phyloP scores from a whole-genome alignment of 805 yeast species.

The Blastobotrys terrestris region DNA sequence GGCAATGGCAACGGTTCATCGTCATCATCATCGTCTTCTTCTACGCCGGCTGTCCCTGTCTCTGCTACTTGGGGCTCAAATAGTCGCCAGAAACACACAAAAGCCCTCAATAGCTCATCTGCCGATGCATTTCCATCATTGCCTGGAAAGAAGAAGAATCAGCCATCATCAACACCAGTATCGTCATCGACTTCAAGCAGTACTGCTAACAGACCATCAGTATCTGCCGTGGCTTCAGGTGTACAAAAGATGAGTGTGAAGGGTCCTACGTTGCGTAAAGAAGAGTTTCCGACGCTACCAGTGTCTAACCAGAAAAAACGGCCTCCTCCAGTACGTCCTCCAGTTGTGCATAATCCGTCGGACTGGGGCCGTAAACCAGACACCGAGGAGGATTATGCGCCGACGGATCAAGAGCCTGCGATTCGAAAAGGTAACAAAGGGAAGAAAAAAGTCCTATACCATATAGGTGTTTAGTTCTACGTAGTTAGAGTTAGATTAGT shows the following conservation, averaged over 20 bases:
- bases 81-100: background rate
- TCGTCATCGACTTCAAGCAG: background rate
- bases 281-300: conserved; percentile 2
- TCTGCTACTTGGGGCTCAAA: background rate
- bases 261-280: background rate
- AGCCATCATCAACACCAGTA: background rate
- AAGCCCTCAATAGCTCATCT: too few species aligned
- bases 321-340: background rate
- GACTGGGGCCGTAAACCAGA: background rate
- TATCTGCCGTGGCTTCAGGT: background rate
- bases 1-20: background rate
- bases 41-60: background rate
- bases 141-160: background rate
- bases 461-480: background rate
- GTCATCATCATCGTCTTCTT: too few species aligned
- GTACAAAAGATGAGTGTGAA: background rate
- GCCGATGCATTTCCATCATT: conserved; percentile 2
- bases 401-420: background rate
- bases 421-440: background rate
- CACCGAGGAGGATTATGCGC: background rate
- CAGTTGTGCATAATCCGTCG: background rate
- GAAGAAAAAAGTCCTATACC: conserved; percentile 2
- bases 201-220: background rate
- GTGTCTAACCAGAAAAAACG: background rate
- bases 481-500: background rate